These are phyloP conservation scores for Lasiodiplodia gonubiensis DNA, from an alignment of 2,329 filamentous ascomycete species.

Conservation along the genomic window DNA sequence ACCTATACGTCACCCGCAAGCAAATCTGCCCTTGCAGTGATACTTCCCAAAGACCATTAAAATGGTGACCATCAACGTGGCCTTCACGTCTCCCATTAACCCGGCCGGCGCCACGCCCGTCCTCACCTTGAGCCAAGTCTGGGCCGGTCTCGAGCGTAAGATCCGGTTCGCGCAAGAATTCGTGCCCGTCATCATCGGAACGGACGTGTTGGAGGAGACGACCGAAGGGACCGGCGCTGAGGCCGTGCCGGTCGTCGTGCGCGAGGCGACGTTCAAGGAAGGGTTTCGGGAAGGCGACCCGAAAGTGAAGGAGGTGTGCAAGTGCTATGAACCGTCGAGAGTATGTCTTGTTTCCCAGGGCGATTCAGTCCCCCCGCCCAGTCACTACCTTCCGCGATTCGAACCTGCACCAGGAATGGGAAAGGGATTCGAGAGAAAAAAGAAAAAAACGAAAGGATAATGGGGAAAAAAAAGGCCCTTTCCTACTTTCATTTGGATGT, in stretches of 20 bases:
- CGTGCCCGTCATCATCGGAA: conserved; percentile 51
- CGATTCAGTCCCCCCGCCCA: no score
- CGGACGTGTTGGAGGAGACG: conserved; percentile 49
- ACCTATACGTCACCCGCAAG: not conserved
- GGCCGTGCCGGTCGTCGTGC: conserved; percentile 34
- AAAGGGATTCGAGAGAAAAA: no score
- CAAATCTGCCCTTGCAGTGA: not conserved
- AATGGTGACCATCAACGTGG: conserved; percentile 49
- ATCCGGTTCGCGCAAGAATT: conserved; percentile 54
- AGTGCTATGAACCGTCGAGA: conserved; percentile 48
- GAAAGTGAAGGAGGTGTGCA: conserved; percentile 35
- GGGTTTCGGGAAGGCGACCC: conserved; percentile 46
- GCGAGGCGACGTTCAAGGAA: conserved; percentile 50
- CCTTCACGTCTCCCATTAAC: conserved; percentile 54
- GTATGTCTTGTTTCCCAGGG: not conserved
- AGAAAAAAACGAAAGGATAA: no score
- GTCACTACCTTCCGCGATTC: no score
- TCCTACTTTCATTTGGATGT: no score
- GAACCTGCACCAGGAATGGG: no score
- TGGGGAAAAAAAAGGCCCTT: no score
- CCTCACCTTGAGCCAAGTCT: conserved; percentile 46
- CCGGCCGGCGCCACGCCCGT: conserved; percentile 44
- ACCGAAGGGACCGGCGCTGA: conserved; percentile 32
- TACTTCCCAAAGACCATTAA: conserved; percentile 28
- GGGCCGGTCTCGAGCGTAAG: conserved; percentile 54